These are phyloP conservation scores for Sodiomyces alkalinus DNA, from an alignment of 2,329 filamentous ascomycete genomes.

Conservation along the genomic window DNA sequence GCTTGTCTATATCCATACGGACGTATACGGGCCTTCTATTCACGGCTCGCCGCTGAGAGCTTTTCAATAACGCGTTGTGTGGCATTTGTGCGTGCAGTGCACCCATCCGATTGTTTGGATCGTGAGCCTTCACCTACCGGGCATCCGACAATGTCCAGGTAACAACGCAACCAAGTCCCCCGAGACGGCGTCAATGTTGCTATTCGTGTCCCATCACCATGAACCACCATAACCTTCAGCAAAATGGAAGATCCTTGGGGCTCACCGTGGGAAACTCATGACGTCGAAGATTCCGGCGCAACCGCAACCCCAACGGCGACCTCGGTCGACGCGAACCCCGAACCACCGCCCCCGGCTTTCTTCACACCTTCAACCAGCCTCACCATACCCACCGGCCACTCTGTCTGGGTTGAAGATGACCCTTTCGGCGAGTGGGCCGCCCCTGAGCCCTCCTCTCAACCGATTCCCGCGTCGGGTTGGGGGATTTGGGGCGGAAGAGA, in stretches of 20 bases:
- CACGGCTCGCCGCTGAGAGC: too few relatives aligned
- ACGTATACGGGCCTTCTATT: too few relatives aligned
- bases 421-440: conserved; percentile 22
- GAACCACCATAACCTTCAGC: conserved; percentile 3
- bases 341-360: conserved; percentile 26
- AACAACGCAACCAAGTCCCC: background rate
- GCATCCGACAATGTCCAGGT: too few relatives aligned
- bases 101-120: too few relatives aligned
- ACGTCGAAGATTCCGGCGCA: too few relatives aligned
- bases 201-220: conserved; percentile 5
- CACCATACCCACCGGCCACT: conserved; percentile 14
- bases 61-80: too few relatives aligned
- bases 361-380: conserved; percentile 14
- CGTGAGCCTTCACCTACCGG: too few relatives aligned
- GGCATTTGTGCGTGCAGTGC: too few relatives aligned
- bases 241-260: conserved; percentile 49
- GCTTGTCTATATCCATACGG: too few relatives aligned
- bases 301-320: conserved; percentile 12
- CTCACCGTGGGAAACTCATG: conserved; percentile 39
- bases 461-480: conserved; percentile 16
- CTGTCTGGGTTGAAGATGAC: conserved; percentile 26
- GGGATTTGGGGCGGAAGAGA: conserved; percentile 12
- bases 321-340: conserved; percentile 19
- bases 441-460: conserved; percentile 13
- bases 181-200: too few relatives aligned